Percentiles rank a stretch among this genome's conserved stretches.
These are phyloP conservation scores for Rutstroemia sp. DNA, from an alignment of 2,329 filamentous ascomycete genomes.

Conservation along the genomic window DNA sequence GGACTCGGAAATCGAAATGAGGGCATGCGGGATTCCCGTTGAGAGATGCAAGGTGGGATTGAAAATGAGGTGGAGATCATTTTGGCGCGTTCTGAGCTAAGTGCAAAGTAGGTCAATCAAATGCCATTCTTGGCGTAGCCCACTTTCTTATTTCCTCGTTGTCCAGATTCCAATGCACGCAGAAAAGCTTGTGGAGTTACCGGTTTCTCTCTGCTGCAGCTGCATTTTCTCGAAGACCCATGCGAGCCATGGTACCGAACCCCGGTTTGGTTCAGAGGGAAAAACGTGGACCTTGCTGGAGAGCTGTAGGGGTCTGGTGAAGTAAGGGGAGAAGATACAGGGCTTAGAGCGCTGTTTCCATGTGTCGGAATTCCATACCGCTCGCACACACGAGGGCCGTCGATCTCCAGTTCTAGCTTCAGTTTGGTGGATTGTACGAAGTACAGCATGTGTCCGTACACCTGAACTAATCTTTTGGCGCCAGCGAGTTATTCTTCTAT, in stretches of 20 bases:
- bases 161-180: too few relatives aligned
- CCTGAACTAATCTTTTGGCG: not conserved
- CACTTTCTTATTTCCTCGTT: too few relatives aligned
- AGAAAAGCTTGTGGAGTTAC: too few relatives aligned
- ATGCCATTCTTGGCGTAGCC: too few relatives aligned
- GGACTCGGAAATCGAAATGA: constrained; percentile 2
- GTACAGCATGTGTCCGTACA: not conserved
- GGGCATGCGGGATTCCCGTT: not conserved
- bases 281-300: constrained; percentile 8
- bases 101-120: too few relatives aligned
- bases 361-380: constrained; percentile 1
- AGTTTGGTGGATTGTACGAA: not conserved
- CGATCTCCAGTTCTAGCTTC: not conserved
- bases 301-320: not conserved
- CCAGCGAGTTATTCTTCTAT: not conserved
- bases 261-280: not conserved
- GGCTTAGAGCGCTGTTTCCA: constrained; percentile 1
- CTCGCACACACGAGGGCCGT: not conserved
- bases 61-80: not conserved
- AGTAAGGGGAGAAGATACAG: constrained; percentile 1
- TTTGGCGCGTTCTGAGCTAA: not conserved
- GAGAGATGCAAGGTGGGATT: not conserved
- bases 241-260: too few relatives aligned
- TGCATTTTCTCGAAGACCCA: too few relatives aligned
- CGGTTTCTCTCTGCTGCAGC: too few relatives aligned